Conservation (phyloP, 2,329 filamentous ascomycete species). For the Trichoderma sp. region DNA sequence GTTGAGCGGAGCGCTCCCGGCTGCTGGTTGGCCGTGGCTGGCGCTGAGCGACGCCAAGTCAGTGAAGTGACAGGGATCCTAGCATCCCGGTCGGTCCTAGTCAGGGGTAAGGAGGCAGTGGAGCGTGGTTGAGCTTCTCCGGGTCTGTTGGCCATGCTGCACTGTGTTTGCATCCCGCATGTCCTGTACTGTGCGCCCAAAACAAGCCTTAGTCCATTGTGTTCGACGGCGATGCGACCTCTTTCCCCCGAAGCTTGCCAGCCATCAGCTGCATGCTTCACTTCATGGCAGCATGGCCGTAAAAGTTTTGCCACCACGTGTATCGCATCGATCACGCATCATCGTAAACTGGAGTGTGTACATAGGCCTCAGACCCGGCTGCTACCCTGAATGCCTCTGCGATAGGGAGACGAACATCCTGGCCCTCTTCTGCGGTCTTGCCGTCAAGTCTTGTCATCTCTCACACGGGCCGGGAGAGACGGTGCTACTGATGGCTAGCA, state of each 20-base stretch:
- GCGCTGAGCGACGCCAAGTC: constrained; percentile 10
- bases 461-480: constrained; percentile 7
- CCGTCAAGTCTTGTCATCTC: constrained; percentile 14
- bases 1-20: constrained; percentile 26
- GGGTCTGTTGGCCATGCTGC: constrained; percentile 22
- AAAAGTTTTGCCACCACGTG: constrained; percentile 4
- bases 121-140: constrained; percentile 14
- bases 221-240: background rate
- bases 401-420: constrained; percentile 6
- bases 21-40: constrained; percentile 29
- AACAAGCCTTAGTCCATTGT: background rate
- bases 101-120: constrained; percentile 30
- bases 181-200: constrained; percentile 13
- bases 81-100: constrained; percentile 30
- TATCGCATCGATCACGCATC: constrained; percentile 6
- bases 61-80: constrained; percentile 26
- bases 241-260: background rate
- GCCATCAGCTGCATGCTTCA: background rate
- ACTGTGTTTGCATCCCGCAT: constrained; percentile 14
- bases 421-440: constrained; percentile 15
- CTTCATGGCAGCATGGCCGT: background rate
- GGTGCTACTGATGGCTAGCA: constrained; percentile 18
- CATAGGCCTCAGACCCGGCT: too few species aligned
- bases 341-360: background rate
- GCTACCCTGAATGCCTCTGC: background rate